phyloP scores from a whole-genome alignment of 768 basidiomycete species.

The Gymnopilus dilepis region DNA sequence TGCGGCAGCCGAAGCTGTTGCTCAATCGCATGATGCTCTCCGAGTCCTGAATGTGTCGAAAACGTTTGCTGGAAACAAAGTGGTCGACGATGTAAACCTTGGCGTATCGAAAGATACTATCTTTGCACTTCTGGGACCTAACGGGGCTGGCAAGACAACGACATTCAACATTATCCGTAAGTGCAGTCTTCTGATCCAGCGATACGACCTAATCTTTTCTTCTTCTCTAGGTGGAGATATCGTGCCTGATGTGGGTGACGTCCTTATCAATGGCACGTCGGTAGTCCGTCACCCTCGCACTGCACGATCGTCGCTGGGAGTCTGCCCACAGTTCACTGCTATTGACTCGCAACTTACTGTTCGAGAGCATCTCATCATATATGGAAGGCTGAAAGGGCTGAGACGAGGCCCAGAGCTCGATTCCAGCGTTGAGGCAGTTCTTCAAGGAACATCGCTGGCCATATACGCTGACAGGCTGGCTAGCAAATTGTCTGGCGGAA shows the following conservation, averaged over 20 bases:
- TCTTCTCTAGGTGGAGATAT: constrained; percentile 62
- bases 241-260: constrained; percentile 69
- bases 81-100: constrained; percentile 77
- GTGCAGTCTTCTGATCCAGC: constrained; percentile 28
- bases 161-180: constrained; percentile 81
- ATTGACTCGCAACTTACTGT: constrained; percentile 82
- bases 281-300: constrained; percentile 65
- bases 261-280: constrained; percentile 68
- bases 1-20: constrained; percentile 54
- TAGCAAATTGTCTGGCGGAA: constrained; percentile 78
- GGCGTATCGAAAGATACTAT: constrained; percentile 65
- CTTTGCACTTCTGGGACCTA: constrained; percentile 79
- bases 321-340: constrained; percentile 86
- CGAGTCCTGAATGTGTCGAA: constrained; percentile 70
- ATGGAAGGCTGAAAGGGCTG: constrained; percentile 77
- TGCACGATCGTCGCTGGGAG: constrained; percentile 73
- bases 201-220: background rate
- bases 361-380: constrained; percentile 74
- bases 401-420: constrained; percentile 51
- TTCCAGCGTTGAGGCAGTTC: constrained; percentile 58
- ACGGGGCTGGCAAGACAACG: constrained; percentile 85
- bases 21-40: constrained; percentile 58
- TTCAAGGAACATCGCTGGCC: constrained; percentile 61
- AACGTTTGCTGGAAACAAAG: constrained; percentile 56
- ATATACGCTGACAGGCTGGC: constrained; percentile 74